These are phyloP conservation scores for Glaciozyma antarctica DNA, from an alignment of 768 basidiomycete species.

Conservation along the genomic window DNA sequence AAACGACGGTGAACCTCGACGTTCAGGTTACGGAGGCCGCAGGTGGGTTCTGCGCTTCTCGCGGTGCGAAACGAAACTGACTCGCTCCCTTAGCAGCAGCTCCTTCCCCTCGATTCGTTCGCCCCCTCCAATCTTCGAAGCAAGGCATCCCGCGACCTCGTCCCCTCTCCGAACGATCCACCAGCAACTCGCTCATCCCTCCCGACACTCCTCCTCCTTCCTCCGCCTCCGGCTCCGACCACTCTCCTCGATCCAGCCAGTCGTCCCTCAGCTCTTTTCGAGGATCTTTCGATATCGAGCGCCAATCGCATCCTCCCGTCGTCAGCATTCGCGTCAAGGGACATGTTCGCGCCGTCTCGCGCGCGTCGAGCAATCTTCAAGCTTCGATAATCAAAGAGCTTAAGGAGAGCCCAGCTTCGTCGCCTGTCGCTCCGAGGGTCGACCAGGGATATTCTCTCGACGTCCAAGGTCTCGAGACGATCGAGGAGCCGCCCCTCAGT, in stretches of 20 bases:
- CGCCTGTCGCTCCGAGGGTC: neutral
- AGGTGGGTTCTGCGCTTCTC: neutral
- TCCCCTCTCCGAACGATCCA: neutral
- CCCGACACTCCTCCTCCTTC: constrained; percentile 17
- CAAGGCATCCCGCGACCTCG: neutral
- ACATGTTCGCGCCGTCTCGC: constrained; percentile 4
- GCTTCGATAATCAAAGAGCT: constrained; percentile 2
- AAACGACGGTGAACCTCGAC: neutral
- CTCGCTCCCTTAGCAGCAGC: neutral
- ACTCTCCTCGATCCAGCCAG: neutral
- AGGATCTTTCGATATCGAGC: neutral
- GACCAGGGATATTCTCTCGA: neutral
- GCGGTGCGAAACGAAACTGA: neutral
- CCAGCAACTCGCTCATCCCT: neutral
- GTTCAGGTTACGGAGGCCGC: neutral
- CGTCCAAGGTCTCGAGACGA: constrained; percentile 6
- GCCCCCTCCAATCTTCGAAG: neutral
- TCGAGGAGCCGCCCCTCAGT: neutral
- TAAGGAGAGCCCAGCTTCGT: neutral
- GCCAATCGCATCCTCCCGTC: neutral
- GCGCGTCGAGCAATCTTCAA: constrained; percentile 6
- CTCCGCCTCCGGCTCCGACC: constrained; percentile 4
- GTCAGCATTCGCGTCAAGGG: neutral
- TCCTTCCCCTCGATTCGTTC: constrained; percentile 16
- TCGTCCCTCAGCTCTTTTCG: neutral